Evolutionary conservation across 345 rosid species (phyloP).

Genomic region (Passiflora organensis): DNA sequence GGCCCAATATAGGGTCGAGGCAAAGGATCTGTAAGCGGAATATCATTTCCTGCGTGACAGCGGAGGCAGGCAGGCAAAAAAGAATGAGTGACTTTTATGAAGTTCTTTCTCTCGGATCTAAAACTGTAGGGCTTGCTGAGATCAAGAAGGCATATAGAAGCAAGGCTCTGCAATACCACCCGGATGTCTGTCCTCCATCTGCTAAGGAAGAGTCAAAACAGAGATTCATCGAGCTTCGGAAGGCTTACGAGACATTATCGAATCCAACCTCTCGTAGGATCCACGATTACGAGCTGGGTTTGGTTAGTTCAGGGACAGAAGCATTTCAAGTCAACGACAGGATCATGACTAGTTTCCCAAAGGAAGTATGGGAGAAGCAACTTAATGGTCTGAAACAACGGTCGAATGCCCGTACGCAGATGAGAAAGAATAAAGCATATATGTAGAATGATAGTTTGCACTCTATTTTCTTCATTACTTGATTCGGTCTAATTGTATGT

Average conservation of each 20-base stretch:
- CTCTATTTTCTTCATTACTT: too few species aligned
- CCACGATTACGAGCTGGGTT: slow-evolving; percentile 29
- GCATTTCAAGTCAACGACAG: slow-evolving; percentile 4
- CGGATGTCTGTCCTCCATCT: slow-evolving; percentile 34
- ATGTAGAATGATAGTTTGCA: neutral
- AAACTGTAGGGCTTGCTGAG: slow-evolving; percentile 28
- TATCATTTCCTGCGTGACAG: too few species aligned
- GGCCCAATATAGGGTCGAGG: too few species aligned
- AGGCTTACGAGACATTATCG: slow-evolving; percentile 41
- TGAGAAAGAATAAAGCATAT: slow-evolving; percentile 5
- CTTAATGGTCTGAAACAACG: slow-evolving; percentile 26
- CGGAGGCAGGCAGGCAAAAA: too few species aligned
- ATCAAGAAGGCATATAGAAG: slow-evolving; percentile 43
- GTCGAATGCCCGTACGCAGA: slow-evolving; percentile 17
- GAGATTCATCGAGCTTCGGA: slow-evolving; percentile 34
- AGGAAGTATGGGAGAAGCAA: slow-evolving; percentile 37
- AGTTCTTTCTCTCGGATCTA: slow-evolving; percentile 30
- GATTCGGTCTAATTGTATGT: too few species aligned
- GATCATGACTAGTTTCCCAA: slow-evolving; percentile 1
- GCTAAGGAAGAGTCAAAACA: slow-evolving; percentile 27
- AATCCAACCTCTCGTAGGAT: slow-evolving; percentile 24
- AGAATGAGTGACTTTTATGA: slow-evolving; percentile 21
- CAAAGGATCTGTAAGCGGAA: too few species aligned
- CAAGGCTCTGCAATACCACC: slow-evolving; percentile 38
- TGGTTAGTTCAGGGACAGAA: slow-evolving; percentile 6